These are phyloP conservation scores for Pichia sp. DNA, from an alignment of 1,139 yeast genomes.

Conservation along the genomic window DNA sequence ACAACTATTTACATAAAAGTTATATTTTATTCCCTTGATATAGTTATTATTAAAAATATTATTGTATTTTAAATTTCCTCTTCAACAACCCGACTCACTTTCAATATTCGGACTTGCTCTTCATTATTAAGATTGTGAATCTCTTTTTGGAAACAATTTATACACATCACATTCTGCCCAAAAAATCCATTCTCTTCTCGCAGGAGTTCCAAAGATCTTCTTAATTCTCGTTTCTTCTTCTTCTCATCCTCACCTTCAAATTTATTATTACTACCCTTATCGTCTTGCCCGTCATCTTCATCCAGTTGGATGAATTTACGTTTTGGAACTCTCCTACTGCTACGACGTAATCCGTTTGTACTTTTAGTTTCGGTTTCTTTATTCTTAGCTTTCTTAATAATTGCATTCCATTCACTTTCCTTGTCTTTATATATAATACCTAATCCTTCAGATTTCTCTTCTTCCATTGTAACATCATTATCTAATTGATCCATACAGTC, in stretches of 20 bases:
- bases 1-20: no score
- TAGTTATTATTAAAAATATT: neutral
- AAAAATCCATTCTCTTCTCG: conserved; percentile 5
- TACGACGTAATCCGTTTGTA: neutral
- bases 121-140: neutral
- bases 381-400: conserved; percentile 2
- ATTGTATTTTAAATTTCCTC: neutral
- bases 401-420: conserved; percentile 9
- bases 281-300: no score
- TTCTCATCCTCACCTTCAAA: neutral
- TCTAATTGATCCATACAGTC: conserved; percentile 8
- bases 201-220: conserved; percentile 1
- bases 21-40: neutral
- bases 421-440: conserved; percentile 8
- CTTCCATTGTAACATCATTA: neutral
- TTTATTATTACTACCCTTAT: neutral
- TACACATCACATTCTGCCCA: conserved; percentile 13
- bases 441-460: neutral
- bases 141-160: conserved; percentile 11
- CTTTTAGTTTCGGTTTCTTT: neutral
- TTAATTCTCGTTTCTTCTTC: neutral
- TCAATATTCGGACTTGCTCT: neutral
- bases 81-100: conserved; percentile 1
- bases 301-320: neutral
- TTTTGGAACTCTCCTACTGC: neutral